A percentile compares a stretch with the other conserved stretches of the same genome.
Conservation (phyloP, 352 stramenopile species). For the Phytophthora fragariae region DNA sequence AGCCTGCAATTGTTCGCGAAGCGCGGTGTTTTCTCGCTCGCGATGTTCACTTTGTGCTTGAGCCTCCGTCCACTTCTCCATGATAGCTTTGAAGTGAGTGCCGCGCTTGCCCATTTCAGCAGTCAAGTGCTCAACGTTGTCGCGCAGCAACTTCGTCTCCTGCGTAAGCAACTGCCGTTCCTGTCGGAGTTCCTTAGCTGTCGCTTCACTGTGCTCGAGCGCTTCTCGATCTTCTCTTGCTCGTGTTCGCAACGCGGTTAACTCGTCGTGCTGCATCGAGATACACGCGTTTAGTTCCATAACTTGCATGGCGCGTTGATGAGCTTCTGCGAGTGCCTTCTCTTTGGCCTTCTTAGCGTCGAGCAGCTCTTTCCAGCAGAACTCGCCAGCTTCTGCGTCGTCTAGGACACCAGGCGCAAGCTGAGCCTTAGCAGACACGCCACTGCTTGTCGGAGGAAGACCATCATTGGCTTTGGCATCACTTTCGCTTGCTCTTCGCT, state of each 20-base stretch:
- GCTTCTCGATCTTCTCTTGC: conserved; percentile 49
- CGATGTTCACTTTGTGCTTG: conserved; percentile 68
- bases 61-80: conserved; percentile 79
- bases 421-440: conserved; percentile 19
- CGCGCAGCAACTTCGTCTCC: conserved; percentile 61
- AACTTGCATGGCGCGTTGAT: conserved; percentile 66
- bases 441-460: neutral
- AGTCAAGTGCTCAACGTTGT: conserved; percentile 61
- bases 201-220: conserved; percentile 52
- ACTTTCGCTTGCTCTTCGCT: conserved; percentile 2
- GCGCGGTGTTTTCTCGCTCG: conserved; percentile 58
- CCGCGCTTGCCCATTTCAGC: conserved; percentile 66
- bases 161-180: conserved; percentile 59
- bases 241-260: conserved; percentile 55
- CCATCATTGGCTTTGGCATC: neutral
- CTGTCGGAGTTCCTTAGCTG: conserved; percentile 51
- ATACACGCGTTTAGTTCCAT: conserved; percentile 78
- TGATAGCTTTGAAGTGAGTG: conserved; percentile 65
- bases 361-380: conserved; percentile 69
- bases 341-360: conserved; percentile 63
- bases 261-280: conserved; percentile 82
- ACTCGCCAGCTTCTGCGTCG: conserved; percentile 42
- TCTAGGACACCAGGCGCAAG: conserved; percentile 19
- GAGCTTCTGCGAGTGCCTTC: conserved; percentile 60
- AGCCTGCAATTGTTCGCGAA: conserved; percentile 65